These are phyloP conservation scores for Aspergillus kassunensis DNA, from an alignment of 495 filamentous ascomycete species.

Conservation along the genomic window DNA sequence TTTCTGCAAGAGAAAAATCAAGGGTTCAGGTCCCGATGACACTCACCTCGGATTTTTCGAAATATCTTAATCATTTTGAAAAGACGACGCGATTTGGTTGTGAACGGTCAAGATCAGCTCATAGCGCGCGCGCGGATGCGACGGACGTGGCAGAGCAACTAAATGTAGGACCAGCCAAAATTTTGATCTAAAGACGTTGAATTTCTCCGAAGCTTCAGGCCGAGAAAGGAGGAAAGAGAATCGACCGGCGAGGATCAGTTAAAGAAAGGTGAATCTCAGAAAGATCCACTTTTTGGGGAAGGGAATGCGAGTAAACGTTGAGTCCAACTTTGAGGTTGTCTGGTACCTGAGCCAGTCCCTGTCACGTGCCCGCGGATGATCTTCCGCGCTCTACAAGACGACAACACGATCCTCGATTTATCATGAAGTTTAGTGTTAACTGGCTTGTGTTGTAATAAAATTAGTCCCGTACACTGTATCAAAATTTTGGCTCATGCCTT, in stretches of 20 bases:
- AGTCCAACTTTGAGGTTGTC: no score
- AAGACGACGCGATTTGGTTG: constrained; percentile 2
- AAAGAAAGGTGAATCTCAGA: constrained; percentile 4
- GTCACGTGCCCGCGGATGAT: constrained; percentile 3
- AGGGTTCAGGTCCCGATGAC: not conserved
- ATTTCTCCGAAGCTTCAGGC: not conserved
- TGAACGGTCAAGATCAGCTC: constrained; percentile 12
- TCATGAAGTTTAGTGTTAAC: no score
- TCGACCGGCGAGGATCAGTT: not conserved
- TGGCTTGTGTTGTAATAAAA: no score
- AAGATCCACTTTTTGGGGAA: constrained; percentile 6
- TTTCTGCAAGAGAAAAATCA: not conserved
- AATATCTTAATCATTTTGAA: constrained; percentile 36
- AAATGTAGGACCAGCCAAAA: not conserved
- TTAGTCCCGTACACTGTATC: no score
- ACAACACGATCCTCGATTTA: no score
- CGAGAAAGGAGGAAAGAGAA: not conserved
- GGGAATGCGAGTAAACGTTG: constrained; percentile 2
- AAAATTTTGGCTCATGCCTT: no score
- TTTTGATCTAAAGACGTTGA: not conserved
- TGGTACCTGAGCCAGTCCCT: not conserved
- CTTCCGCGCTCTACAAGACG: not conserved
- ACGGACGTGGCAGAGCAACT: not conserved
- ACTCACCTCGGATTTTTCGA: constrained; percentile 42
- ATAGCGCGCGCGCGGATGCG: constrained; percentile 18